Evolutionary conservation across 2,329 filamentous ascomycete genomes (phyloP), one percentile per base, ranked within the genome.

Genomic region (Penicillium sp.): DNA sequence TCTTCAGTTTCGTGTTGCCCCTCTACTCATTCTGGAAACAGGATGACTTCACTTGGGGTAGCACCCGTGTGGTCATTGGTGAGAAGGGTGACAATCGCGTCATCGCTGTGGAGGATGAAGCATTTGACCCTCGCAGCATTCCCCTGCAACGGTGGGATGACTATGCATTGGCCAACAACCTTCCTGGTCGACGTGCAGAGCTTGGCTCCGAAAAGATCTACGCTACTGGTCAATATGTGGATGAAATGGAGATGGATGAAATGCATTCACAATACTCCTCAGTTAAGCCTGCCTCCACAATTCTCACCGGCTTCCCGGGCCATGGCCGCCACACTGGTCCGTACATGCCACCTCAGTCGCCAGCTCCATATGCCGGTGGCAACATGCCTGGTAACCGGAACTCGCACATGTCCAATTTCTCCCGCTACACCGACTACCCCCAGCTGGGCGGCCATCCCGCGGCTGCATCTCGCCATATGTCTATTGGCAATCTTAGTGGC

Each of bases 21-120:
- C 79, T 99, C 60, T 99, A 97, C 79, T 96, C 93, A 0, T 99
- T 99, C 87, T 99, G 94, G 94, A 96, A 97, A 77, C 92, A 97
- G 75, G 94, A 99, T 76, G 93, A 99, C 77, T 99, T 99, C 82
- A 88, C 88, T 2, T 99, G 94, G 94, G 94, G 94, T 82, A 97
- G 94, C 78, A 99, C 94, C 1, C 92, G 94, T 84, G 86, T 99
- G 62, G 94, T 99, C 64, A 89, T 97, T 63, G 93, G 92, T 56
- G 94, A 99, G 74, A 91, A 93, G 74, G 93, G 92, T 60, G 85
- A 84, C 71, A 96, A 96, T 79, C 86, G 96, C 70, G 81, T 97
- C n/a, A 82, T 99, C 51, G 92, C 92, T 0, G 85, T 92, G 2
- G 83, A 85, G 53, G 89, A 93, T 57, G 91, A 94, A 71, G 85